Evolutionary conservation across 345 rosid species (phyloP), one percentile per base, ranked within the genome.

Genomic region (Combretum micranthum): DNA sequence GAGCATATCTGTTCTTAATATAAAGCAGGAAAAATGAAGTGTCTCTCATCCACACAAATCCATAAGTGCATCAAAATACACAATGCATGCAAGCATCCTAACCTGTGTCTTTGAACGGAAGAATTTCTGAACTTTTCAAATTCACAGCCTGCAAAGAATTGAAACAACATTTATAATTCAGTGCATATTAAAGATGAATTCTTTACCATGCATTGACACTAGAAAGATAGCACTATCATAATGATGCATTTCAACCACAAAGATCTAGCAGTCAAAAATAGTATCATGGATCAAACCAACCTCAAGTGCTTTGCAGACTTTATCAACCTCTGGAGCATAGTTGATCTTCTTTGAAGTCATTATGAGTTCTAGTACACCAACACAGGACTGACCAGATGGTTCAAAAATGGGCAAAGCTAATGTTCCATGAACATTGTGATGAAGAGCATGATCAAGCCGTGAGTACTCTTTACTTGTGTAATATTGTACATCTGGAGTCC

Each of bases 251-350:
- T n/a, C n/a, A n/a, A n/a, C n/a, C n/a, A n/a, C n/a, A n/a, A n/a
- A n/a, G 13, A 13, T 50, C 26, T 2, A 20, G 16, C 25, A 20
- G 53, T 6, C 20, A 50, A 22, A 20, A 19, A 44, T 50, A 18
- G 43, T 25, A 53, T 26, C 42, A 25, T 12, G 19, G 22, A 53
- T 58, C 42, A 52, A 53, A 50, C 86, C 57, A 82, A 92, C 98
- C 98, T 92, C 82, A 50, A 92, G 95, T 46, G 98, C 98, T 79
- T 86, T 92, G 86, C 96, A 86, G 65, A 92, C 90, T 84, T 88
- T 92, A 64, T 88, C 96, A 68, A 86, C 96, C 80, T 84, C 98
- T 14, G 96, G 88, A 15, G 87, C 90, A 62, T 88, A 88, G 68
- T 88, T 84, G 51, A 92, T 78, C 83, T 78, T 84, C 56, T 78